Evolutionary conservation across 495 filamentous ascomycete species (phyloP).

Genomic region (Penicillium goetzii): DNA sequence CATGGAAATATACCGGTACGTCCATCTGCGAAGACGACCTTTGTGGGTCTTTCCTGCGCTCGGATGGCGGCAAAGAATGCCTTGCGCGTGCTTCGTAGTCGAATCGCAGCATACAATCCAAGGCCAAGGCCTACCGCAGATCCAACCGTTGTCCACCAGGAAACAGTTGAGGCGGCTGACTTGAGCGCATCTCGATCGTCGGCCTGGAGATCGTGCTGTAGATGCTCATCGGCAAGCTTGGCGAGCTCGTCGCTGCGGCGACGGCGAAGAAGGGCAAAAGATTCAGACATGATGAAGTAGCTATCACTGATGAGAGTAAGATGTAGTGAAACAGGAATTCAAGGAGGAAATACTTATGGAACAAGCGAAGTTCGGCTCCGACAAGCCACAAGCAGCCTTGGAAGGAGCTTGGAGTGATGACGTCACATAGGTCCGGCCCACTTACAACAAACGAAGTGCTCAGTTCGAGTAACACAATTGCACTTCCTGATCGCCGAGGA

Average conservation of each 20-base stretch:
- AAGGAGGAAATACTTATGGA: background rate
- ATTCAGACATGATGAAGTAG: conserved; percentile 44
- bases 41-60: conserved; percentile 59
- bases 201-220: conserved; percentile 62
- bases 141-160: conserved; percentile 58
- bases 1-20: conserved; percentile 50
- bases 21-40: conserved; percentile 65
- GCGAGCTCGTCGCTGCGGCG: conserved; percentile 56
- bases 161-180: conserved; percentile 55
- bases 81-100: conserved; percentile 56
- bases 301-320: background rate
- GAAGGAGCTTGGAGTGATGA: conserved; percentile 11
- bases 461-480: background rate
- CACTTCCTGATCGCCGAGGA: background rate
- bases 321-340: background rate
- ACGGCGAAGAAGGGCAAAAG: conserved; percentile 60
- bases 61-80: conserved; percentile 63
- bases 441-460: background rate
- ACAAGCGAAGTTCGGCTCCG: background rate
- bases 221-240: conserved; percentile 63
- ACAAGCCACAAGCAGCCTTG: background rate
- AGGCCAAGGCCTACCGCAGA: conserved; percentile 62
- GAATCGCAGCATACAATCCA: conserved; percentile 59
- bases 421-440: background rate
- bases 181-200: conserved; percentile 62